Conservation (phyloP, 495 filamentous ascomycete genomes). For the Penicillium nucicola region DNA sequence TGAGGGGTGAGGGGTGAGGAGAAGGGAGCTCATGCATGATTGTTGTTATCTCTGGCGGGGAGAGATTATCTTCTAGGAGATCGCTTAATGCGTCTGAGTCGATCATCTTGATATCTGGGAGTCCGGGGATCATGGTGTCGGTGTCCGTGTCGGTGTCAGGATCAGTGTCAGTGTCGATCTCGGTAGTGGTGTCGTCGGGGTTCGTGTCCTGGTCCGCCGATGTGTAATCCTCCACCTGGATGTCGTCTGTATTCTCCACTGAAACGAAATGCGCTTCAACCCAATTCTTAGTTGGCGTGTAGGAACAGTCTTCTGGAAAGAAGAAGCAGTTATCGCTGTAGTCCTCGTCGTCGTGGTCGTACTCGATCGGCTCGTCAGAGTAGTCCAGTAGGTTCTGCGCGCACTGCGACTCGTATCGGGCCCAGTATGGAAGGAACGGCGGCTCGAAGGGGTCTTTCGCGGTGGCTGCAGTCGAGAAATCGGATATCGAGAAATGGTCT, state of each 20-base stretch:
- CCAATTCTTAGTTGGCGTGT: slow-evolving; percentile 36
- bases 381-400: slow-evolving; percentile 40
- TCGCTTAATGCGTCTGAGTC: slow-evolving; percentile 47
- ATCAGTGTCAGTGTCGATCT: slow-evolving; percentile 20
- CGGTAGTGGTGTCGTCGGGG: too few species aligned
- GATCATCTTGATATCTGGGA: slow-evolving; percentile 49
- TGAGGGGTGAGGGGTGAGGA: not conserved
- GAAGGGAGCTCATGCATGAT: slow-evolving; percentile 32
- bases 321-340: slow-evolving; percentile 47
- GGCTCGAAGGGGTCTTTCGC: slow-evolving; percentile 9
- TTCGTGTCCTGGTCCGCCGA: not conserved
- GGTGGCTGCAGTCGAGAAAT: slow-evolving; percentile 7
- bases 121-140: slow-evolving; percentile 45
- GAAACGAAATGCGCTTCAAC: slow-evolving; percentile 13
- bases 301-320: slow-evolving; percentile 48
- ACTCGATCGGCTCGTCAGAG: slow-evolving; percentile 45
- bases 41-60: slow-evolving; percentile 46
- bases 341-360: slow-evolving; percentile 47
- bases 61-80: slow-evolving; percentile 46
- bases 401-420: slow-evolving; percentile 35
- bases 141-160: slow-evolving; percentile 20
- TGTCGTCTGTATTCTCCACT: slow-evolving; percentile 1
- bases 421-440: slow-evolving; percentile 42
- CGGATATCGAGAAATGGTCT: slow-evolving; percentile 12
- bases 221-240: slow-evolving; percentile 2